Evolutionary conservation across 192 early-diverging fungal species (phyloP).

Genomic region (Backusella macrospora): DNA sequence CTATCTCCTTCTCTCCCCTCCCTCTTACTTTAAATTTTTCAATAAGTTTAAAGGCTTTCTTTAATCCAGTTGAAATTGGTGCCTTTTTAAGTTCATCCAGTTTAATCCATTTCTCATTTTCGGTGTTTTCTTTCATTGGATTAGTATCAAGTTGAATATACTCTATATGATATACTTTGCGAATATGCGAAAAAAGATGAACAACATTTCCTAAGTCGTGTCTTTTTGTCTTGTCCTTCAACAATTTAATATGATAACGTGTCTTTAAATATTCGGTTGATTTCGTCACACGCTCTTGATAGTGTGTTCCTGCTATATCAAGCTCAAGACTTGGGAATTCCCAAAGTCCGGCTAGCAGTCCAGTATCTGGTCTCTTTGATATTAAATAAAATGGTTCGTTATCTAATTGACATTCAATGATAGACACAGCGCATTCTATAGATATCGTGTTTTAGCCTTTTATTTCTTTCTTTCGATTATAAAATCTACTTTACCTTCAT

Average conservation of each 20-base stretch:
- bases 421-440: slow-evolving; percentile 59
- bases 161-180: slow-evolving; percentile 53
- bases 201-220: slow-evolving; percentile 53
- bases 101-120: slow-evolving; percentile 45
- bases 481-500: slow-evolving; percentile 50
- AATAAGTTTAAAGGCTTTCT: slow-evolving; percentile 58
- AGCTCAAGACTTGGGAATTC: slow-evolving; percentile 65
- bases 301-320: not conserved
- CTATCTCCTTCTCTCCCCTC: not conserved
- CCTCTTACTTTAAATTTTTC: slow-evolving; percentile 30
- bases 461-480: not conserved
- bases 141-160: slow-evolving; percentile 36
- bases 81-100: slow-evolving; percentile 46
- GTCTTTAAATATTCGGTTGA: slow-evolving; percentile 22
- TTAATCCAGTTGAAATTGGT: slow-evolving; percentile 59
- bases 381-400: slow-evolving; percentile 47
- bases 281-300: slow-evolving; percentile 24
- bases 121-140: not conserved
- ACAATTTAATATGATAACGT: slow-evolving; percentile 24
- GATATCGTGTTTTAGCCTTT: not conserved
- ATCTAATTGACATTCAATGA: slow-evolving; percentile 44
- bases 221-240: slow-evolving; percentile 23
- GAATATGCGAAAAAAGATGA: slow-evolving; percentile 75
- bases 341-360: slow-evolving; percentile 76
- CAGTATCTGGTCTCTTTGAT: slow-evolving; percentile 57